Evolutionary conservation across 1,284 basidiomycete genomes (phyloP).

Genomic region (Mycena sp.): DNA sequence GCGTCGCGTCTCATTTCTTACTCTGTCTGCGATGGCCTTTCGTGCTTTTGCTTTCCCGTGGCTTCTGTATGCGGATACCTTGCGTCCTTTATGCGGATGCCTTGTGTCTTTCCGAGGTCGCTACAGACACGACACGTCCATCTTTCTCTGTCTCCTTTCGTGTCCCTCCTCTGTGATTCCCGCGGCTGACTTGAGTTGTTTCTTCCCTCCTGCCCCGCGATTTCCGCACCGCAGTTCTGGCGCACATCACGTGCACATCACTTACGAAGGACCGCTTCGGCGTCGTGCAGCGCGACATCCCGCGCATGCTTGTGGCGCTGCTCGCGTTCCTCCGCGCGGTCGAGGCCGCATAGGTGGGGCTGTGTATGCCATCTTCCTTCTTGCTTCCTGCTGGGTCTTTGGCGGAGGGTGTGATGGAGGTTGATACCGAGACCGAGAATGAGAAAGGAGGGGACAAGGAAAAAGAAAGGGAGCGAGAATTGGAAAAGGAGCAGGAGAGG

Average conservation of each 20-base stretch:
- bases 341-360: slow-evolving; percentile 51
- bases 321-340: slow-evolving; percentile 71
- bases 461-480: slow-evolving; percentile 29
- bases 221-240: slow-evolving; percentile 66
- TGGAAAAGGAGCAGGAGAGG: slow-evolving; percentile 35
- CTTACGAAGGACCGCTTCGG: slow-evolving; percentile 84
- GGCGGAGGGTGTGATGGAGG: slow-evolving; percentile 62
- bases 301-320: slow-evolving; percentile 80
- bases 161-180: not conserved
- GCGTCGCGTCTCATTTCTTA: no score
- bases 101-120: no score
- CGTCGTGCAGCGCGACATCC: slow-evolving; percentile 84
- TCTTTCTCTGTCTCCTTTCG: slow-evolving; percentile 8
- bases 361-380: no score
- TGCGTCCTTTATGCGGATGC: no score
- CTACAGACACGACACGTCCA: no score
- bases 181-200: not conserved
- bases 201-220: not conserved
- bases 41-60: no score
- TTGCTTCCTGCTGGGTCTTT: no score
- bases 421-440: slow-evolving; percentile 38
- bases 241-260: slow-evolving; percentile 75
- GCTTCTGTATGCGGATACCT: no score
- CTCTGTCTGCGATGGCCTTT: no score
- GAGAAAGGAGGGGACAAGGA: not conserved